Evolutionary conservation across 192 early-diverging fungal species (phyloP), one percentile per base, ranked within the genome.

Genomic region (Podila verticillata): DNA sequence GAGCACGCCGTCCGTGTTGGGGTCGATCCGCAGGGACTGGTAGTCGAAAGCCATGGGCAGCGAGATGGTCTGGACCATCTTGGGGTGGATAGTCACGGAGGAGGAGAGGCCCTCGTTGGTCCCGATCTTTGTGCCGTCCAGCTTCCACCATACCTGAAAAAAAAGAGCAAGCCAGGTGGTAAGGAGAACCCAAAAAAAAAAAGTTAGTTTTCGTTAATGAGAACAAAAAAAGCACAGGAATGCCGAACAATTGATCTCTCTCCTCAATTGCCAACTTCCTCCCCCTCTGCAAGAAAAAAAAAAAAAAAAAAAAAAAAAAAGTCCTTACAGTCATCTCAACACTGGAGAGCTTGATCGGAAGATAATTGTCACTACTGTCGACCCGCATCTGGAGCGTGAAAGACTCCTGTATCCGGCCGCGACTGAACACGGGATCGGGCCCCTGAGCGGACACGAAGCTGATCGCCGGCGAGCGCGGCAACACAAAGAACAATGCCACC

Each of bases 11-110:
- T 80, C 77, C 3, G 70, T 65, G 51, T 72, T 80, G 51, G 70
- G 72, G 57, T 80, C 70, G n/a, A 80, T 57, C 51, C 22, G 58
- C 15, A 65, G 56, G 7, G 77, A 80, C 15, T 65, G 66, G 28
- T 72, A 80, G 56, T 80, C 70, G 19, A 80, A 26, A 12, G 48
- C 54, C 77, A 80, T 80, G 12, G 69, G 77, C 17, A 80, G 8
- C 2, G 77, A 80, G 57, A 80, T 72, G 13, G 48, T 34, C n/a
- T 67, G 66, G 29, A 68, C 30, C 13, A 20, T 28, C 63, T 49
- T 62, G 9, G 77, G 70, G 36, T 61, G 58, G 61, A 80, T 72
- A 1, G 49, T 36, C 22, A 68, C 71, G 7, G 61, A 60, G 1
- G 77, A 80, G 0, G 70, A 65, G 3, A 80, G 31, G 39, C 51